Conservation (phyloP, 1,284 basidiomycete genomes). For the Gomphus bonarii region DNA sequence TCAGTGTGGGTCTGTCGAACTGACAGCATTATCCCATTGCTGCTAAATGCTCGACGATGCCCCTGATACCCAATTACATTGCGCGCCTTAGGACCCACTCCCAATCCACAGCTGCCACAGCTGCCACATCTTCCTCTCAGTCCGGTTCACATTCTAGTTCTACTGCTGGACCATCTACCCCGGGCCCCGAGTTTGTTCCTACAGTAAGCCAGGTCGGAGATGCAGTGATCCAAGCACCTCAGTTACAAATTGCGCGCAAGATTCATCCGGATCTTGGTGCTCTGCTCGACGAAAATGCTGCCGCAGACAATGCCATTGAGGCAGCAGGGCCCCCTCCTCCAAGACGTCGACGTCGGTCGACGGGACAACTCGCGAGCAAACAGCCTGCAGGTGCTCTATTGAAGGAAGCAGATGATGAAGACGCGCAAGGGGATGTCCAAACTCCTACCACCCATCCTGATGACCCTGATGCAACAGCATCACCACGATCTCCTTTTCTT, state of each 20-base stretch:
- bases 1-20: neutral
- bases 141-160: conserved; percentile 4
- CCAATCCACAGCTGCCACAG: conserved; percentile 10
- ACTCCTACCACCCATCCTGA: neutral
- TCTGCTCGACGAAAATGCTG: neutral
- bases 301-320: neutral
- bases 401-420: neutral
- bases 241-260: neutral
- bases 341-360: neutral
- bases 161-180: neutral
- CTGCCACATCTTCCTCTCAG: conserved; percentile 1
- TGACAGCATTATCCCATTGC: neutral
- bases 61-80: conserved; percentile 11
- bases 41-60: conserved; percentile 2
- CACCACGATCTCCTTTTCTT: conserved; percentile 5
- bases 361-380: neutral
- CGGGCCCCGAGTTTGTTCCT: neutral
- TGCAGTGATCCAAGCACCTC: neutral
- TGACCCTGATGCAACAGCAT: neutral
- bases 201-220: neutral
- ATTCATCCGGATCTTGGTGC: conserved; percentile 2
- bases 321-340: neutral
- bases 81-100: conserved; percentile 8
- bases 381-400: neutral
- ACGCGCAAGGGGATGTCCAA: neutral